These are phyloP conservation scores for Acorus calamus DNA, from an alignment of 106 monocot genomes.

Conservation along the genomic window DNA sequence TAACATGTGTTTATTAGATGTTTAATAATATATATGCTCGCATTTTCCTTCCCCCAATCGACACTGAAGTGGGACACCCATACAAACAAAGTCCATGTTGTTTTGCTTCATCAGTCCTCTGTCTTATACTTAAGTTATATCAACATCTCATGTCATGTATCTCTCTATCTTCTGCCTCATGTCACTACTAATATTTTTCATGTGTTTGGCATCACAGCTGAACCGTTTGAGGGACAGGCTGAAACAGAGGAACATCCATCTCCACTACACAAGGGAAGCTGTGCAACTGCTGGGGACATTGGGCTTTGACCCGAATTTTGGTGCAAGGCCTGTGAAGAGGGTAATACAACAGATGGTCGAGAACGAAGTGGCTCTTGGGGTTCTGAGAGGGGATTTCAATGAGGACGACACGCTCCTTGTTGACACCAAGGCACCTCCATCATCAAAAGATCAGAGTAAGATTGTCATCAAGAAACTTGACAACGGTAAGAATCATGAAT, in stretches of 20 bases:
- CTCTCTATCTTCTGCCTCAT: too few species aligned
- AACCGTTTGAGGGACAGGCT: conserved; percentile 60
- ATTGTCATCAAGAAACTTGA: conserved; percentile 49
- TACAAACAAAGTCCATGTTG: too few species aligned
- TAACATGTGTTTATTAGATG: too few species aligned
- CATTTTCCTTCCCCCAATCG: too few species aligned
- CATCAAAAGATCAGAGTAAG: conserved; percentile 18
- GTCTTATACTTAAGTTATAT: too few species aligned
- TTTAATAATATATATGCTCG: too few species aligned
- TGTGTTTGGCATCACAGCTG: conserved; percentile 6
- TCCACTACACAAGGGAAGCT: conserved; percentile 53
- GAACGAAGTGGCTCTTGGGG: conserved; percentile 58
- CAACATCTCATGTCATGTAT: too few species aligned
- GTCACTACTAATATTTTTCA: too few species aligned
- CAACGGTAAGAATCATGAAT: conserved; percentile 1
- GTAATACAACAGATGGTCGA: conserved; percentile 94
- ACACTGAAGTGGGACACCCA: too few species aligned
- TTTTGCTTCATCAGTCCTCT: too few species aligned
- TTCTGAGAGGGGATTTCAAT: conserved; percentile 61
- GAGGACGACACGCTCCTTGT: conserved; percentile 62
- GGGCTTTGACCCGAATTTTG: conserved; percentile 84
- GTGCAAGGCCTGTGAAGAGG: conserved; percentile 91
- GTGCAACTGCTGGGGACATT: conserved; percentile 48
- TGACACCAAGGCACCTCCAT: conserved; percentile 23
- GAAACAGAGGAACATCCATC: conserved; percentile 69